These are phyloP conservation scores for Calonectria pseudoturangicola DNA, from an alignment of 2,329 filamentous ascomycete genomes.

Conservation along the genomic window DNA sequence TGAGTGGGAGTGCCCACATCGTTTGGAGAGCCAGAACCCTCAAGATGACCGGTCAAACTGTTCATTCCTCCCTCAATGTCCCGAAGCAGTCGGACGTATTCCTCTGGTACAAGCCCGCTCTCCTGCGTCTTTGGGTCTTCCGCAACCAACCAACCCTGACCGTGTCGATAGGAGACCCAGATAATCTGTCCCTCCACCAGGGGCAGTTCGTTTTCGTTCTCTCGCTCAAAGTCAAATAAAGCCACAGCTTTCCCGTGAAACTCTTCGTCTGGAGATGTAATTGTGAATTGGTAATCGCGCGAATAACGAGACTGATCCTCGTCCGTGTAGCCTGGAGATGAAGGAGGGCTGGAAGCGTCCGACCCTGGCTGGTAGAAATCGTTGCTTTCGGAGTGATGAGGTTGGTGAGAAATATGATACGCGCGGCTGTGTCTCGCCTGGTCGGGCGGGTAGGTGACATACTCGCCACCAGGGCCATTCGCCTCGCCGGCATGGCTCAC, in stretches of 20 bases:
- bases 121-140: slow-evolving; percentile 96
- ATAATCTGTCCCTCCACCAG: slow-evolving; percentile 96
- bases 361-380: slow-evolving; percentile 73
- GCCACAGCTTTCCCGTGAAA: slow-evolving; percentile 98
- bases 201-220: slow-evolving; percentile 97
- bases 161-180: slow-evolving; percentile 95
- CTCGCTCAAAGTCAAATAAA: slow-evolving; percentile 93
- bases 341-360: slow-evolving; percentile 74
- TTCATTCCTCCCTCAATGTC: slow-evolving; percentile 95
- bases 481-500: slow-evolving; percentile 81
- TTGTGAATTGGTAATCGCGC: slow-evolving; percentile 94
- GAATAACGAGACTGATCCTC: slow-evolving; percentile 88
- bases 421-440: slow-evolving; percentile 75
- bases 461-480: slow-evolving; percentile 86
- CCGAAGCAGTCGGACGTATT: slow-evolving; percentile 92
- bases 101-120: slow-evolving; percentile 95
- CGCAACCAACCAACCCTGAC: slow-evolving; percentile 97
- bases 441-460: slow-evolving; percentile 84
- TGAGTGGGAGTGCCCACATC: slow-evolving; percentile 78
- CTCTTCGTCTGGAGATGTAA: slow-evolving; percentile 95
- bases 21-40: slow-evolving; percentile 71
- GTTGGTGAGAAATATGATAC: slow-evolving; percentile 65
- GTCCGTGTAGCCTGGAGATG: slow-evolving; percentile 74
- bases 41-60: slow-evolving; percentile 79
- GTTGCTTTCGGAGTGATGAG: slow-evolving; percentile 69